Conservation (phyloP, 2,329 filamentous ascomycete genomes). For the Bipolaris gigantea region DNA sequence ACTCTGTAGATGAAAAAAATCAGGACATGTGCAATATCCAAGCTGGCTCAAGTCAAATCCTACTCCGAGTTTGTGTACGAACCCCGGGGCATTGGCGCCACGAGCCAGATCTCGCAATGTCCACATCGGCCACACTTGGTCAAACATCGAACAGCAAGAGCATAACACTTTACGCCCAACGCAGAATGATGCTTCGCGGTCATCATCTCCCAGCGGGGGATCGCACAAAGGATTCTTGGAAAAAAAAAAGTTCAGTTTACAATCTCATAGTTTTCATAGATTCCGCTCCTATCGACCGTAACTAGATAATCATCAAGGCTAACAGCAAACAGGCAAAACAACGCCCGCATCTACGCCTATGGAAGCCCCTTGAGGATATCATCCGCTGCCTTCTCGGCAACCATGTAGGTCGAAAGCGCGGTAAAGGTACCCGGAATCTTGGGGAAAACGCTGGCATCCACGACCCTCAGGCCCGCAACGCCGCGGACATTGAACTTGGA, state of each 20-base stretch:
- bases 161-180: neutral
- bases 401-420: conserved; percentile 58
- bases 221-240: no score
- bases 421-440: conserved; percentile 56
- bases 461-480: conserved; percentile 55
- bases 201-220: no score
- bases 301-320: neutral
- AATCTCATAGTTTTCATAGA: neutral
- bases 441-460: conserved; percentile 38
- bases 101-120: no score
- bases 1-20: no score
- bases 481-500: conserved; percentile 56
- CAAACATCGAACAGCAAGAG: no score
- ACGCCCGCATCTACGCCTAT: neutral
- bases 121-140: no score
- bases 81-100: no score
- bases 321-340: neutral
- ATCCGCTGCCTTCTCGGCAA: conserved; percentile 65
- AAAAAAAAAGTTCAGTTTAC: no score
- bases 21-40: no score
- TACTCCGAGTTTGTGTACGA: no score
- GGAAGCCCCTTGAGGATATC: conserved; percentile 49
- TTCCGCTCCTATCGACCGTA: neutral
- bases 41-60: no score
- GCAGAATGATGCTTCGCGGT: neutral